phyloP scores from a whole-genome alignment of 768 basidiomycete genomes.

The Boletus rubroflammeus region DNA sequence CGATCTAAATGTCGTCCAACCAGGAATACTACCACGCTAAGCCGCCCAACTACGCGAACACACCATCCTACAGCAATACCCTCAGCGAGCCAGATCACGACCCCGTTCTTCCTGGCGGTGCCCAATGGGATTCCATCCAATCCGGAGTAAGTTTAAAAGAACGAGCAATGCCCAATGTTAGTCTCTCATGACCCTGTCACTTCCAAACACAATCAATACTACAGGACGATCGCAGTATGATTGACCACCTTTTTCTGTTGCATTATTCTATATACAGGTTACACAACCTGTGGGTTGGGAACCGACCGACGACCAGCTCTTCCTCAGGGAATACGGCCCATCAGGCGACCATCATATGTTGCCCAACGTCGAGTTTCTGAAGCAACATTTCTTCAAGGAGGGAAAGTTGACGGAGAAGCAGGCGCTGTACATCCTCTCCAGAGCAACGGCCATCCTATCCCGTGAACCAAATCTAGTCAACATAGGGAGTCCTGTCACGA shows the following conservation, averaged over 20 bases:
- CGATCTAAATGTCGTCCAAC: conserved; percentile 22
- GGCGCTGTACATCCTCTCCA: conserved; percentile 76
- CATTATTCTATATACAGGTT: conserved; percentile 45
- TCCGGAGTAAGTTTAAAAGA: conserved; percentile 25
- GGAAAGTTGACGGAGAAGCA: conserved; percentile 81
- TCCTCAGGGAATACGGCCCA: conserved; percentile 44
- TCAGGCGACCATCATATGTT: conserved; percentile 38
- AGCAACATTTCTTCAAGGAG: conserved; percentile 86
- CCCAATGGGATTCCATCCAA: conserved; percentile 19
- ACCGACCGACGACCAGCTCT: conserved; percentile 77
- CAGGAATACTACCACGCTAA: conserved; percentile 23
- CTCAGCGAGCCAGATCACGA: conserved; percentile 31
- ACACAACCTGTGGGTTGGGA: conserved; percentile 58
- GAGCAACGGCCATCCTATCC: conserved; percentile 61
- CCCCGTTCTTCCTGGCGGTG: conserved; percentile 24
- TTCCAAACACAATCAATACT: conserved; percentile 8
- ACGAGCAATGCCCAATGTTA: conserved; percentile 32
- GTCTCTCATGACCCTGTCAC: conserved; percentile 21
- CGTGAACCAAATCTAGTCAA: conserved; percentile 83
- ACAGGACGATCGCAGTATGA: conserved; percentile 22
- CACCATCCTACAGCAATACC: conserved; percentile 2
- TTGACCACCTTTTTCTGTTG: conserved; percentile 24
- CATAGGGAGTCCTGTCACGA: conserved; percentile 86
- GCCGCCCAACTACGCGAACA: conserved; percentile 14
- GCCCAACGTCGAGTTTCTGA: conserved; percentile 77